phyloP scores from a whole-genome alignment of 1,139 yeast genomes.

The Hemisphaericaspora xylofermentans region DNA sequence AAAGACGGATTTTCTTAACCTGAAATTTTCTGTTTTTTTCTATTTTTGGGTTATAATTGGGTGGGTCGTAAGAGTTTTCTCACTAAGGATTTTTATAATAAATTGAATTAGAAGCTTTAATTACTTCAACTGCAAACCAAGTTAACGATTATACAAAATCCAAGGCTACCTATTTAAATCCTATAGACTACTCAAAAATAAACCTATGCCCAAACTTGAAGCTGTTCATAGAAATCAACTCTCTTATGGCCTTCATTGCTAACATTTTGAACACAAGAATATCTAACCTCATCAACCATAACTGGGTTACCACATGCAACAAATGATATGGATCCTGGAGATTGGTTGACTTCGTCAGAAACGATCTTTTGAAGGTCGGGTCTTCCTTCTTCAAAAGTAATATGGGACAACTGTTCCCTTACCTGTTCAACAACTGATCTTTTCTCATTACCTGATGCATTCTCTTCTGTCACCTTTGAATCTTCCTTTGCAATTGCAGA shows the following conservation, averaged over 20 bases:
- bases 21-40: too few relatives aligned
- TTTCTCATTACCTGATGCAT: neutral
- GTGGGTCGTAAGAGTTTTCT: too few relatives aligned
- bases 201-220: conserved; percentile 42
- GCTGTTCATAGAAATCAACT: conserved; percentile 38
- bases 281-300: conserved; percentile 52
- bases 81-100: too few relatives aligned
- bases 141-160: too few relatives aligned
- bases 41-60: too few relatives aligned
- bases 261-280: conserved; percentile 28
- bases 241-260: conserved; percentile 26
- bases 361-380: conserved; percentile 32
- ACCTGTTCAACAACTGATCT: neutral
- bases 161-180: neutral
- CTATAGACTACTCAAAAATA: neutral
- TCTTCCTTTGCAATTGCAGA: conserved; percentile 1
- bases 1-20: too few relatives aligned
- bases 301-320: conserved; percentile 54
- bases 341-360: conserved; percentile 25
- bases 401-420: conserved; percentile 23
- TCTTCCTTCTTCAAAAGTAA: conserved; percentile 34
- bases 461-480: neutral
- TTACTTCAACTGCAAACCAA: too few relatives aligned
- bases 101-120: too few relatives aligned
- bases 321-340: conserved; percentile 39